A percentile compares a stretch with the other conserved stretches of the same genome.
Conservation (phyloP, 2,329 filamentous ascomycete genomes). For the Fusarium robinianum region DNA sequence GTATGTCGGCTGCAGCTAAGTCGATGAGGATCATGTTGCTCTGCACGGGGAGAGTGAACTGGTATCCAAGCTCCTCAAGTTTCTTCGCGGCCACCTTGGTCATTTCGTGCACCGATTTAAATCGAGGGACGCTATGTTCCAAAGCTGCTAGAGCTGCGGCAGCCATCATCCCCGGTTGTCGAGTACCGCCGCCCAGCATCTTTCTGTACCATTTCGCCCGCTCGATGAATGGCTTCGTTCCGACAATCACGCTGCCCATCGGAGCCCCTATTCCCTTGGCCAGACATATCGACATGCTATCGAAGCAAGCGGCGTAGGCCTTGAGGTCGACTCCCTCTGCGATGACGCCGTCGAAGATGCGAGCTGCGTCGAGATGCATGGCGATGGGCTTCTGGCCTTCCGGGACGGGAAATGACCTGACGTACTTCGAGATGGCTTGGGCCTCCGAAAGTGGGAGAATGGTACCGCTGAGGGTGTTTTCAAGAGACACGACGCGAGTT, state of each 20-base stretch:
- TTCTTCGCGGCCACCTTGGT: constrained; percentile 23
- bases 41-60: constrained; percentile 33
- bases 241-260: constrained; percentile 73
- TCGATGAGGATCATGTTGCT: constrained; percentile 37
- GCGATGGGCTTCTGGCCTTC: constrained; percentile 56
- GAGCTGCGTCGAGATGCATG: constrained; percentile 75
- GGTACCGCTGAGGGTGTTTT: constrained; percentile 79
- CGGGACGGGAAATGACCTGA: constrained; percentile 47
- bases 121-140: constrained; percentile 28
- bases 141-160: constrained; percentile 70
- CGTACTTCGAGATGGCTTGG: constrained; percentile 69
- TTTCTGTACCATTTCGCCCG: constrained; percentile 57
- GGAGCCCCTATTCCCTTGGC: constrained; percentile 79
- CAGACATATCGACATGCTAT: constrained; percentile 76
- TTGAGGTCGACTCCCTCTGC: constrained; percentile 66
- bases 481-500: constrained; percentile 75
- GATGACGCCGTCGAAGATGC: constrained; percentile 75
- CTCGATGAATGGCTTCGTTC: constrained; percentile 43
- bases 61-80: constrained; percentile 26
- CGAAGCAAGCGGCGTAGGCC: constrained; percentile 68
- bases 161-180: constrained; percentile 72
- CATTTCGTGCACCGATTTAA: constrained; percentile 27
- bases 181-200: constrained; percentile 70
- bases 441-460: constrained; percentile 75
- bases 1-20: constrained; percentile 22